Conservation (phyloP, 1,284 basidiomycete species). For the Trichosporon sp. region DNA sequence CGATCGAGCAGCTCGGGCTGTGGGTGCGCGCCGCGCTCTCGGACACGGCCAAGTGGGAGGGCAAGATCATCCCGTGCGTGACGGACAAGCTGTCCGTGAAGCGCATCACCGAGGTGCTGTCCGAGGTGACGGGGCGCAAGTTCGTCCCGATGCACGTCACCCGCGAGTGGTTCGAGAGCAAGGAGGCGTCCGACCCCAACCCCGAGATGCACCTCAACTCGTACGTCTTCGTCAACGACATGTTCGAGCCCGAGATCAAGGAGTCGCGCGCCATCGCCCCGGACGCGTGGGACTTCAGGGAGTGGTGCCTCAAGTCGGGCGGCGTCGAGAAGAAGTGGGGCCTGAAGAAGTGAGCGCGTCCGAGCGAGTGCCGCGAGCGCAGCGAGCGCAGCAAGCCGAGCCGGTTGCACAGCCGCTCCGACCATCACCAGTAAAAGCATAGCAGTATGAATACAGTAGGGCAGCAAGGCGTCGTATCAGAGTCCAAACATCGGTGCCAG, state of each 20-base stretch:
- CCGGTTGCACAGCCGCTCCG: neutral
- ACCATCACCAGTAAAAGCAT: neutral
- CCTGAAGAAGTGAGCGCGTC: neutral
- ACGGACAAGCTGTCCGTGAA: constrained; percentile 10
- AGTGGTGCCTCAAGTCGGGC: neutral
- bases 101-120: constrained; percentile 14
- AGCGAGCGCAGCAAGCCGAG: neutral
- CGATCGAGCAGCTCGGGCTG: constrained; percentile 19
- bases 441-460: neutral
- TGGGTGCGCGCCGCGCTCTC: constrained; percentile 13
- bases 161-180: constrained; percentile 13
- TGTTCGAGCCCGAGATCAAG: neutral
- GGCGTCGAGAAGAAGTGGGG: neutral
- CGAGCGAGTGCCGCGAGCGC: no score
- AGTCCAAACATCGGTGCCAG: no score
- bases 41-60: constrained; percentile 14
- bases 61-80: constrained; percentile 12
- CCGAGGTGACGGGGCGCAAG: constrained; percentile 9
- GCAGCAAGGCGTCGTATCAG: neutral
- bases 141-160: constrained; percentile 11
- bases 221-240: neutral
- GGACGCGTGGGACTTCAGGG: neutral
- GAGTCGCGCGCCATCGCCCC: neutral
- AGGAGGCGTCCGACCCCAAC: constrained; percentile 9
- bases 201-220: constrained; percentile 11